Conservation (phyloP, 2,329 filamentous ascomycete species). For the Aspergillus phoenicis region DNA sequence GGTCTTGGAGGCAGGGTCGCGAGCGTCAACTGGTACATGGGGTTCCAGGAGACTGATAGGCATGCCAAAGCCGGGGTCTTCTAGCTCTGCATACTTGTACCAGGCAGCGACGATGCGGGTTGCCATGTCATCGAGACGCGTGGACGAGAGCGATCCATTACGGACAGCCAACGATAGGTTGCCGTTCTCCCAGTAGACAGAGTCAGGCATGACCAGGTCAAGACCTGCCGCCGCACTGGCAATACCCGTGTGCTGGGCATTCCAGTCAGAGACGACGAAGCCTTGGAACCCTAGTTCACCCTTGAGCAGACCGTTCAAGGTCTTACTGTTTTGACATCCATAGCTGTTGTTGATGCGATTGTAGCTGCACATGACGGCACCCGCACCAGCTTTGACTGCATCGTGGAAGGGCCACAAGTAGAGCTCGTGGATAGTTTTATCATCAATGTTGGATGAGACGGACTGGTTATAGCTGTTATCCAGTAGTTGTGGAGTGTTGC, state of each 20-base stretch:
- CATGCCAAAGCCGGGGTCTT: constrained; percentile 37
- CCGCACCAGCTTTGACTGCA: constrained; percentile 59
- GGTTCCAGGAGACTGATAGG: constrained; percentile 45
- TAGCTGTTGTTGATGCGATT: constrained; percentile 63
- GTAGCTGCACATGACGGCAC: constrained; percentile 61
- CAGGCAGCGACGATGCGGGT: constrained; percentile 17
- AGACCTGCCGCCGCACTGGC: constrained; percentile 69
- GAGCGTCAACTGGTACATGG: constrained; percentile 57
- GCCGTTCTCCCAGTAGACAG: constrained; percentile 9
- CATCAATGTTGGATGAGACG: constrained; percentile 65
- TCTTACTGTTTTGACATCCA: constrained; percentile 8
- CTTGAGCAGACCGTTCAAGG: constrained; percentile 67
- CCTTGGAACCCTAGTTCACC: constrained; percentile 79
- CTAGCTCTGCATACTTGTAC: constrained; percentile 22
- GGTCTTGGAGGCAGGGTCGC: constrained; percentile 39
- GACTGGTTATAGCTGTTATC: constrained; percentile 43
- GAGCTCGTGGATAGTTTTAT: constrained; percentile 65
- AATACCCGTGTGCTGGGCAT: constrained; percentile 71
- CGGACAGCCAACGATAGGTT: constrained; percentile 12
- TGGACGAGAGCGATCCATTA: constrained; percentile 11
- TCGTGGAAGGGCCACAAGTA: constrained; percentile 70
- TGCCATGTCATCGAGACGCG: constrained; percentile 18
- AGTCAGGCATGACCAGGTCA: constrained; percentile 53
- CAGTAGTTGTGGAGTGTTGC: constrained; percentile 31
- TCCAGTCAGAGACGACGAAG: constrained; percentile 78